Evolutionary conservation across 768 basidiomycete species (phyloP).

Genomic region (Xerocomellus amylosporus): DNA sequence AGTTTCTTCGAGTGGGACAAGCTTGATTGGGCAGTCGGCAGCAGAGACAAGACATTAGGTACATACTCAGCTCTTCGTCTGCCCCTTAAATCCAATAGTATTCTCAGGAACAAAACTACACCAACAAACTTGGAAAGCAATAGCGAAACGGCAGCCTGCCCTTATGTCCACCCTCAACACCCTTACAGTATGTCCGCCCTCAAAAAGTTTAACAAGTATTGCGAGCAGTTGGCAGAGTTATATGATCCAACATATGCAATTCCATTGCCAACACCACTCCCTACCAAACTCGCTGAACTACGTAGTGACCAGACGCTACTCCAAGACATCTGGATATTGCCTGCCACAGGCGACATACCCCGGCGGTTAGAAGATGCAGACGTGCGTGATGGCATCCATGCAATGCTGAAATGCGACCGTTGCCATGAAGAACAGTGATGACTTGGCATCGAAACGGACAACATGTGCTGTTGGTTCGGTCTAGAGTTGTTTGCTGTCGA

Average conservation of each 20-base stretch:
- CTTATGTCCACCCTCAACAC: not conserved
- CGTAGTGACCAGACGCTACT: constrained; percentile 23
- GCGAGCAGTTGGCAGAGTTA: constrained; percentile 19
- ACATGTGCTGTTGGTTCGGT: constrained; percentile 37
- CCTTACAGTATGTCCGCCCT: too few species aligned
- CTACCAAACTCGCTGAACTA: constrained; percentile 26
- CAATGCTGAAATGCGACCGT: constrained; percentile 26
- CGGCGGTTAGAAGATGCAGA: constrained; percentile 34
- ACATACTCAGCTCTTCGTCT: not conserved
- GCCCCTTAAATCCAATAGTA: too few species aligned
- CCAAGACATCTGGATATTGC: constrained; percentile 30
- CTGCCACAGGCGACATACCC: not conserved
- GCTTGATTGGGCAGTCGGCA: not conserved
- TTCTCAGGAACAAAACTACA: constrained; percentile 8
- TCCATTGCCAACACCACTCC: constrained; percentile 34
- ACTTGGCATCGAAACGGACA: constrained; percentile 30
- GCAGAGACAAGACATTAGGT: constrained; percentile 19
- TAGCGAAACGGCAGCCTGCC: not conserved
- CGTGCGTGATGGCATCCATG: constrained; percentile 31
- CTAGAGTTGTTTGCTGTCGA: too few species aligned
- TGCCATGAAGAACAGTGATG: constrained; percentile 32
- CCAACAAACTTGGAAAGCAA: not conserved
- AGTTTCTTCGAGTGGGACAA: not conserved
- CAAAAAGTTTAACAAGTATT: constrained; percentile 32
- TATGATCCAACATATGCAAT: constrained; percentile 24